phyloP scores from a whole-genome alignment of 2,329 filamentous ascomycete genomes.

The Stagonosporopsis chrysanthemi region DNA sequence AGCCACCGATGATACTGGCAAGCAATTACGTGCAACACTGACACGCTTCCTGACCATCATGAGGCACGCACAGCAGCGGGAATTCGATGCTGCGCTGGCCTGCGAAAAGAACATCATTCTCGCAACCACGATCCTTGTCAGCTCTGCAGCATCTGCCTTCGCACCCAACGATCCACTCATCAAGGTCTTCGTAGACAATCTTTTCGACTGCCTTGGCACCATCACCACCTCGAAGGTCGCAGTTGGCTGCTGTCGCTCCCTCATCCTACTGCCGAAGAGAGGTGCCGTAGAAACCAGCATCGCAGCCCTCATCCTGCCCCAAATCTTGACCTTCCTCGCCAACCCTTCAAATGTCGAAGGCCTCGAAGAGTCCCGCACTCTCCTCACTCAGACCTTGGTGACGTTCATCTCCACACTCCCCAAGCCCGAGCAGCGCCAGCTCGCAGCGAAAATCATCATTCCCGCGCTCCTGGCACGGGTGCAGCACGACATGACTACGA shows the following conservation, averaged over 20 bases:
- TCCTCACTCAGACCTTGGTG: slow-evolving; percentile 77
- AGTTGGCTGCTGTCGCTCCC: slow-evolving; percentile 84
- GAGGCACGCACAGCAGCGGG: slow-evolving; percentile 76
- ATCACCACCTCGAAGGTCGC: slow-evolving; percentile 88
- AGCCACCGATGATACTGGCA: slow-evolving; percentile 61
- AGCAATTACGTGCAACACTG: slow-evolving; percentile 82
- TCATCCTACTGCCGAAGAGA: slow-evolving; percentile 71
- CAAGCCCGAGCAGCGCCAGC: slow-evolving; percentile 42
- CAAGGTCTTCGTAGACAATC: slow-evolving; percentile 76
- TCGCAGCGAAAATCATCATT: slow-evolving; percentile 78
- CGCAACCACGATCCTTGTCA: slow-evolving; percentile 87
- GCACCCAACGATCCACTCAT: slow-evolving; percentile 78
- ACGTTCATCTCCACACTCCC: slow-evolving; percentile 66
- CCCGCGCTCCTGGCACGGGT: slow-evolving; percentile 79
- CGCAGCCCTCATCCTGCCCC: slow-evolving; percentile 75
- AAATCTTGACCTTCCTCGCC: slow-evolving; percentile 77
- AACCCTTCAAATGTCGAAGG: slow-evolving; percentile 72
- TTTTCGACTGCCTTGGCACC: slow-evolving; percentile 83
- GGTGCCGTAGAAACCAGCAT: slow-evolving; percentile 63
- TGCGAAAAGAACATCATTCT: slow-evolving; percentile 95
- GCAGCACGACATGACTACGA: slow-evolving; percentile 65
- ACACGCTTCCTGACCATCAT: slow-evolving; percentile 84
- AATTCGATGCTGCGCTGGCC: slow-evolving; percentile 76
- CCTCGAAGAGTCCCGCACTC: slow-evolving; percentile 74
- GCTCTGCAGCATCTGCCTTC: slow-evolving; percentile 76